phyloP scores from a whole-genome alignment of 148 eudicot genomes.

The Bassia scoparia region DNA sequence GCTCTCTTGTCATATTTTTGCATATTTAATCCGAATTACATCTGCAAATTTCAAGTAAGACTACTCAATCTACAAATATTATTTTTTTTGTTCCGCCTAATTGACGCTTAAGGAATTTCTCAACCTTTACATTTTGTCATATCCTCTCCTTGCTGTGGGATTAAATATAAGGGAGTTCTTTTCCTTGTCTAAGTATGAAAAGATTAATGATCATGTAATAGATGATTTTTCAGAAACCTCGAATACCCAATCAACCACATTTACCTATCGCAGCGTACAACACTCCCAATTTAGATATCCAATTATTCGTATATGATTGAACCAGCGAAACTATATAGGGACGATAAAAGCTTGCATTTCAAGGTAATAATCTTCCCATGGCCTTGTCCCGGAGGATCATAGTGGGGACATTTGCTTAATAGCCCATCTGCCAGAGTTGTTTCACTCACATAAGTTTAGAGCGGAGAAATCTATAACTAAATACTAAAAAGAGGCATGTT shows the following conservation, averaged over 20 bases:
- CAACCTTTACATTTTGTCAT: neutral
- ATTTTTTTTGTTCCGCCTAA: neutral
- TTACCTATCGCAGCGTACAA: slow-evolving; percentile 87
- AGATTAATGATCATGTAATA: neutral
- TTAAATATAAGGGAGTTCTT: neutral
- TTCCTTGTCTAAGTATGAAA: neutral
- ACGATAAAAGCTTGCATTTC: slow-evolving; percentile 60
- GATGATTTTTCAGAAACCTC: neutral
- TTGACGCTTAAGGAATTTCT: neutral
- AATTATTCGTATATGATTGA: slow-evolving; percentile 51
- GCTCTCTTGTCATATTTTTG: neutral
- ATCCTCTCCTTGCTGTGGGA: neutral
- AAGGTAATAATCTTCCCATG: slow-evolving; percentile 76
- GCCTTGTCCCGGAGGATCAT: slow-evolving; percentile 82
- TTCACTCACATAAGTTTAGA: slow-evolving; percentile 4
- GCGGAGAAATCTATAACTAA: neutral
- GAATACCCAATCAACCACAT: neutral
- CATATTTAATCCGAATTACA: neutral
- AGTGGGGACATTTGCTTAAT: slow-evolving; percentile 92
- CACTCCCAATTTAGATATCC: slow-evolving; percentile 59
- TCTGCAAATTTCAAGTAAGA: neutral
- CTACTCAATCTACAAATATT: neutral
- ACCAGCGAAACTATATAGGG: slow-evolving; percentile 82
- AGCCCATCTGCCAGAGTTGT: slow-evolving; percentile 68
- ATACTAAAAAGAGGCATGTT: too few species aligned